phyloP scores from a whole-genome alignment of 306 rosid species.

The Geum urbanum region DNA sequence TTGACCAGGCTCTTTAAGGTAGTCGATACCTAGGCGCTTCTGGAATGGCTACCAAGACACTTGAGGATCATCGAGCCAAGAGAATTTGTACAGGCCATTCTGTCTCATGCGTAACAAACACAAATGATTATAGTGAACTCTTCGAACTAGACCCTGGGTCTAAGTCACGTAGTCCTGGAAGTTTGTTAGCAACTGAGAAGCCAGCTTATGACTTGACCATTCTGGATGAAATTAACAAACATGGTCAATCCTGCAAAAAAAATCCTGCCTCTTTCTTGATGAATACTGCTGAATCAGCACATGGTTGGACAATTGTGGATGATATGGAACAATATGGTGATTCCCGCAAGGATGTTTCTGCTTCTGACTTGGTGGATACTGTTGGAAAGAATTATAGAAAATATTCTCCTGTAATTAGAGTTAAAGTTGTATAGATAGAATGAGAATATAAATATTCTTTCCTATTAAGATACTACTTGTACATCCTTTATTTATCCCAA shows the following conservation, averaged over 20 bases:
- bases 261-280: background rate
- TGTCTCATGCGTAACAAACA: background rate
- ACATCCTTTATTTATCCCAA: too few species aligned
- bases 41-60: constrained; percentile 3
- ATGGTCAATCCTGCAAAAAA: background rate
- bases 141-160: background rate
- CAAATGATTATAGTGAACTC: background rate
- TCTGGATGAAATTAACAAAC: constrained; percentile 3
- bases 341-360: background rate
- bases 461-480: too few species aligned
- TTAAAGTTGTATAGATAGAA: too few species aligned
- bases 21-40: constrained; percentile 4
- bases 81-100: constrained; percentile 2
- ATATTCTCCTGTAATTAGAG: too few species aligned
- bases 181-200: constrained; percentile 12
- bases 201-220: constrained; percentile 3
- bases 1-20: constrained; percentile 9
- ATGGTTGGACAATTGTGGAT: constrained; percentile 3
- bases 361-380: constrained; percentile 2
- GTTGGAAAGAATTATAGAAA: too few species aligned
- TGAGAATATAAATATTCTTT: too few species aligned
- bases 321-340: constrained; percentile 8
- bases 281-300: background rate
- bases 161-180: constrained; percentile 11
- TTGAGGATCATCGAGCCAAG: constrained; percentile 3